These are phyloP conservation scores for Pyrenula aspistea DNA, from an alignment of 495 filamentous ascomycete species.

Conservation along the genomic window DNA sequence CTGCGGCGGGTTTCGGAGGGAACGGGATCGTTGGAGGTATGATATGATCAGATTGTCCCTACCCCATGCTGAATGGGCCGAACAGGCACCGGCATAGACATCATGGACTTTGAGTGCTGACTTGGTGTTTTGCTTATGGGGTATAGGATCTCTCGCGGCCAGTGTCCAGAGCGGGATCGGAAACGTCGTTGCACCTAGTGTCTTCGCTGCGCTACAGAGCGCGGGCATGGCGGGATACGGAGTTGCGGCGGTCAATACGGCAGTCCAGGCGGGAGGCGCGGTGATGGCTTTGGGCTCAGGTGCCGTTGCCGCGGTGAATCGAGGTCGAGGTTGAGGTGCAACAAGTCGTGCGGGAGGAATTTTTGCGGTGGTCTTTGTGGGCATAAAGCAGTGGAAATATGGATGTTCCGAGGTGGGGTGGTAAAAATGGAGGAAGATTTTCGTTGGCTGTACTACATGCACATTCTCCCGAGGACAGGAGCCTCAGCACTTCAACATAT, in stretches of 20 bases:
- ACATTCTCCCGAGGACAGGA: too few species aligned
- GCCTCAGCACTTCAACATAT: too few species aligned
- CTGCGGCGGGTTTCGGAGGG: background rate
- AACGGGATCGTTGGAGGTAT: background rate
- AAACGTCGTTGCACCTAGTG: constrained; percentile 6
- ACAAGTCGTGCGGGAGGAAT: too few species aligned
- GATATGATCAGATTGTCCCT: background rate
- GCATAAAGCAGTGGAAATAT: too few species aligned
- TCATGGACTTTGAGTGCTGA: background rate
- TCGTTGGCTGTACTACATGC: too few species aligned
- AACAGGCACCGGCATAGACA: too few species aligned
- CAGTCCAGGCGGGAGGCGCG: constrained; percentile 5
- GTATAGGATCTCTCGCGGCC: constrained; percentile 10
- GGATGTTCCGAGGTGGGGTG: too few species aligned
- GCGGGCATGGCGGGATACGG: constrained; percentile 14
- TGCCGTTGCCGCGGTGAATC: background rate
- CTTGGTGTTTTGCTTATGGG: background rate
- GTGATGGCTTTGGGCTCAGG: background rate
- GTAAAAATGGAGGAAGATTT: too few species aligned
- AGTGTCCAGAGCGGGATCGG: constrained; percentile 5
- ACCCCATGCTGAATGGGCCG: background rate
- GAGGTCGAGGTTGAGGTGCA: background rate
- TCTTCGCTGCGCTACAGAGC: constrained; percentile 15
- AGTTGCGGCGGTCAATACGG: constrained; percentile 7
- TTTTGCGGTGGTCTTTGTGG: too few species aligned